Base-by-base conservation (phyloP, 2,329 filamentous ascomycete species). In the Aspergillus intermedius region DNA sequence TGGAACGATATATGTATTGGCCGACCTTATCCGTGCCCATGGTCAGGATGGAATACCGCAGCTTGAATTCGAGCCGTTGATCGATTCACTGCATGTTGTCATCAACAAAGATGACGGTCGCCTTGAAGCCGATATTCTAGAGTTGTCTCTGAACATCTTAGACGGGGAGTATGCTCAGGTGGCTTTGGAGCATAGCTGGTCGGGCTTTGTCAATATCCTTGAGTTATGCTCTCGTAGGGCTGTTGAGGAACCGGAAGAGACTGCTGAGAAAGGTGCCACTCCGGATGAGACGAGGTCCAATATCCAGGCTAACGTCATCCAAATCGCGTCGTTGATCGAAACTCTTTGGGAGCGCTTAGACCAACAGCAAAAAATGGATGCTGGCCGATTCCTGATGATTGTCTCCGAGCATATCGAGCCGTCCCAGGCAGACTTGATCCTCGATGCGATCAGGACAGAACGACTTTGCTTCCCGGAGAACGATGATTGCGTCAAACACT, bases 1-100 rank as follows among this genome's bases (percentile, higher is more conserved):
- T 17, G 71, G 71, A 19, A 61, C 68, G 4, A 60, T 73, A 7
- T 65, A 71, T 50, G 63, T 69, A 28, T 70, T 72, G 43, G 64
- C 66, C 2, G 70, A 73, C 49, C 60, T 73, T 39, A 55, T 71
- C 44, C 62, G 66, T 42, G 66, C 67, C 22, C 65, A 70, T 44
- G 67, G 67, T 15, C 67, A 70, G 46, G 61, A 64, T 53, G 64
- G 63, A 12, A 67, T 72, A 54, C 69, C 67, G 6, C 54, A 60
- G 42, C 52, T 73, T 47, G 58, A 62, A 5, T 73, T 72, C 45
- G 60, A 65, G 10, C 57, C 55, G 37, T 53, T 73, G 32, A 57
- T 72, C 42, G 61, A 65, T 35, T 68, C 65, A 22, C 64, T 72
- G 21, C 50, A 58, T 19, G 51, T 59, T 32, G 65, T 68, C 35